Conservation (phyloP, 495 filamentous ascomycete species). For the Patellaria atrata region DNA sequence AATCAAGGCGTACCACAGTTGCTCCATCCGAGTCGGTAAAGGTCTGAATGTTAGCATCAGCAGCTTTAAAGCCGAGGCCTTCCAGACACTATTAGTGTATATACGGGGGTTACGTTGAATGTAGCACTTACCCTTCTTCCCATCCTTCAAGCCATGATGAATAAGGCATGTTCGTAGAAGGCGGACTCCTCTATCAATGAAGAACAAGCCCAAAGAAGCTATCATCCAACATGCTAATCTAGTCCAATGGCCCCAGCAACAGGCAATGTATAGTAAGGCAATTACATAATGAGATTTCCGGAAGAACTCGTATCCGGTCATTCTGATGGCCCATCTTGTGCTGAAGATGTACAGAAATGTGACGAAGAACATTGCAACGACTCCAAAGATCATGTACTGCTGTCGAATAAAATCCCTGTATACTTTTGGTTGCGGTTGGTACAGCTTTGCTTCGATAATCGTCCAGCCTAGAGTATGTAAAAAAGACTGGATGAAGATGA, state of each 20-base stretch:
- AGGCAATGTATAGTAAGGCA: conserved; percentile 50
- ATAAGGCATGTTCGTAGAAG: conserved; percentile 36
- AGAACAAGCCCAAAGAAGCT: conserved; percentile 42
- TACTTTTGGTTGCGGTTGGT: conserved; percentile 46
- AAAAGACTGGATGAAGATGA: conserved; percentile 45
- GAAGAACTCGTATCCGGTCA: conserved; percentile 57
- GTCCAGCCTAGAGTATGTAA: conserved; percentile 55
- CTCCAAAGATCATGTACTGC: conserved; percentile 48
- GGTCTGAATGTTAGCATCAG: conserved; percentile 32
- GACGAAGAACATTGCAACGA: conserved; percentile 46
- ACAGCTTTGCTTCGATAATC: conserved; percentile 43
- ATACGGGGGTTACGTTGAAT: too few relatives aligned
- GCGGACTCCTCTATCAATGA: conserved; percentile 38
- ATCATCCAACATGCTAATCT: conserved; percentile 47
- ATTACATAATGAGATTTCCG: conserved; percentile 48
- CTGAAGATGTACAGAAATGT: conserved; percentile 40
- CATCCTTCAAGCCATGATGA: conserved; percentile 30
- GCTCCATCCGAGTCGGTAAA: conserved; percentile 37
- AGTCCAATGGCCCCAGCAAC: conserved; percentile 54
- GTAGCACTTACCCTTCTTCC: too few relatives aligned
- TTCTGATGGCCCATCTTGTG: conserved; percentile 37
- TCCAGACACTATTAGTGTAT: too few relatives aligned
- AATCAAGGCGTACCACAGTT: conserved; percentile 42
- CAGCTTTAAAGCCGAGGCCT: conserved; percentile 33
- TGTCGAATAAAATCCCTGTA: conserved; percentile 39